Evolutionary conservation across 2,329 filamentous ascomycete genomes (phyloP), one percentile per base, ranked within the genome.

Genomic region (Tympanopsis confertula): DNA sequence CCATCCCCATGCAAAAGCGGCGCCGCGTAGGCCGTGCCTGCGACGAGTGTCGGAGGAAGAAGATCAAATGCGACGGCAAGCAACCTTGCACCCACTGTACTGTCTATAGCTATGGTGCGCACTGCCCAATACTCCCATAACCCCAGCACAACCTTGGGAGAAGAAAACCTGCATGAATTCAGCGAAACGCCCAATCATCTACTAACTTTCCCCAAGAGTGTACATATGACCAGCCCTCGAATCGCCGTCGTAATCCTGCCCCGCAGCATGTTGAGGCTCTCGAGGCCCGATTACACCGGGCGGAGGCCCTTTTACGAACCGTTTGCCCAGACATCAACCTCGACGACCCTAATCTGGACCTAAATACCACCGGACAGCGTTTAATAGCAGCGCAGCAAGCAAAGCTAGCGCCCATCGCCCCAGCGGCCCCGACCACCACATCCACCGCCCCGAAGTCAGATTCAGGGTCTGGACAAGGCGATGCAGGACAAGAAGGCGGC

Each of bases 11-110:
- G 41, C 83, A 87, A 53, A 88, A 89, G 55, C 71, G 84, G 43
- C 70, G 83, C 39, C 71, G 85, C 52, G 84, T 89, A 33, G 88
- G 83, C 15, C 70, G 85, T 49, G 84, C 84, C 29, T 89, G 84
- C 58, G 84, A 87, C 49, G 82, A 88, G 57, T 89, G 84, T 54
- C 73, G 84, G 40, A 72, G 83, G 47, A 89, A 89, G 57, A 89
- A 89, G 59, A 89, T 89, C 52, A 89, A 88, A 56, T 89, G 83
- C 49, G 83, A 88, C 55, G 84, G 83, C 47, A 86, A 87, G 57
- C 83, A 88, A 55, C 85, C 85, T 7, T 91, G 85, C 60, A 95
- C 88, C 0, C 91, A 96, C 59, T 98, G 91, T 58, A 94, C 88
- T 10, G 87, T 96, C 36, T 98, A 98, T 60, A 95, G 87, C 56